A percentile compares a stretch with the other conserved stretches of the same genome.
phyloP scores from a whole-genome alignment of 257 asterid species.

The Osmanthus fragrans region DNA sequence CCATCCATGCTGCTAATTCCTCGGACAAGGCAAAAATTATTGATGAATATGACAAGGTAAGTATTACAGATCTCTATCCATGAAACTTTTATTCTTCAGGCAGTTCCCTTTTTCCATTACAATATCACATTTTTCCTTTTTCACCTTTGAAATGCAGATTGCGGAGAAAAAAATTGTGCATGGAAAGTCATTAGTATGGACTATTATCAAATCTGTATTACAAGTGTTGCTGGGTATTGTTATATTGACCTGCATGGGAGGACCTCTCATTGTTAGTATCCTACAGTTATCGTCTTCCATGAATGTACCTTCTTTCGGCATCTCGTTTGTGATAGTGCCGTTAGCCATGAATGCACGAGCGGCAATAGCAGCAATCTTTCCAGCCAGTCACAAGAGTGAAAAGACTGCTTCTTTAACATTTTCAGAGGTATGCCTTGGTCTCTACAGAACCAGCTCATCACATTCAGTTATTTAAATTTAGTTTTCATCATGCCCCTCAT shows the following conservation, averaged over 20 bases:
- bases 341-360: constrained; percentile 22
- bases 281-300: constrained; percentile 6
- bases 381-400: constrained; percentile 22
- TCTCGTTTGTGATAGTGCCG: constrained; percentile 22
- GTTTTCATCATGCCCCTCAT: not conserved
- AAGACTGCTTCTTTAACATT: constrained; percentile 27
- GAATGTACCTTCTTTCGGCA: constrained; percentile 20
- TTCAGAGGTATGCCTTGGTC: constrained; percentile 23
- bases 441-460: not conserved
- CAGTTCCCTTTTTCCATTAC: not conserved
- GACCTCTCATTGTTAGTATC: constrained; percentile 11
- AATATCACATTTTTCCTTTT: not conserved
- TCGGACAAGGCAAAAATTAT: constrained; percentile 26
- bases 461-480: no score
- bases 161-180: constrained; percentile 33
- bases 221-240: not conserved
- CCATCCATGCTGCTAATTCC: constrained; percentile 31
- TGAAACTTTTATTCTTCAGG: no score
- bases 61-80: not conserved
- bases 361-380: constrained; percentile 25
- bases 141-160: constrained; percentile 27
- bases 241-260: not conserved
- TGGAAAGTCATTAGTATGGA: not conserved
- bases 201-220: not conserved
- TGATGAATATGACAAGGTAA: constrained; percentile 45